Percentiles rank a stretch among this genome's conserved stretches.
Conservation (phyloP, 352 stramenopile genomes). For the Aphanomyces astaci region DNA sequence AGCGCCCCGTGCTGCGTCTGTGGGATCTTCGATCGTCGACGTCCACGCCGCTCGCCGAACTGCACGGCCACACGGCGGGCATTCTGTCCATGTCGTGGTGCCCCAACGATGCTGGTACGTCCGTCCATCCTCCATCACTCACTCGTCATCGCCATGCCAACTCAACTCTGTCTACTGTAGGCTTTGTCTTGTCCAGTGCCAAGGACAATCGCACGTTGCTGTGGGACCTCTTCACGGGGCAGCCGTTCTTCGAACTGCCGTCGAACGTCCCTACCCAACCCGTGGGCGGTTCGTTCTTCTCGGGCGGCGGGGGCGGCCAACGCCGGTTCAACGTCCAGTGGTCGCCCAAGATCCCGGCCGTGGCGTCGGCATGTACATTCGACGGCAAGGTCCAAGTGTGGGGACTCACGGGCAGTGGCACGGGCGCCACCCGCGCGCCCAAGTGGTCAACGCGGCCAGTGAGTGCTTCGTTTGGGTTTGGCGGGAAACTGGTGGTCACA, state of each 20-base stretch:
- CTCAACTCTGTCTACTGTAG: too few relatives aligned
- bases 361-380: conserved; percentile 94
- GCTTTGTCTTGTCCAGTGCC: conserved; percentile 87
- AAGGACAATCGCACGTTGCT: conserved; percentile 98
- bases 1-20: conserved; percentile 93
- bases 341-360: conserved; percentile 90
- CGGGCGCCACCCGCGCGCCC: conserved; percentile 78
- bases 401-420: conserved; percentile 67
- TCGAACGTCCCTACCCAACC: conserved; percentile 51
- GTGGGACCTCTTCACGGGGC: conserved; percentile 94
- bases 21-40: conserved; percentile 98
- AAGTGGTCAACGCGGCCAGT: conserved; percentile 91
- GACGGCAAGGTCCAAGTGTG: conserved; percentile 96
- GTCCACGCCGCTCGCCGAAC: conserved; percentile 92
- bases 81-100: conserved; percentile 97
- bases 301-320: conserved; percentile 59
- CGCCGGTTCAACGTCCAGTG: conserved; percentile 94
- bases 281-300: conserved; percentile 65
- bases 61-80: conserved; percentile 92
- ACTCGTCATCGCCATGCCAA: too few relatives aligned
- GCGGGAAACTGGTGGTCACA: conserved; percentile 87
- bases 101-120: conserved; percentile 85
- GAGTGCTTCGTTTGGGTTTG: conserved; percentile 94
- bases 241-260: conserved; percentile 92
- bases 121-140: too few relatives aligned